These are phyloP conservation scores for Pleurotus eryngii DNA, from an alignment of 768 basidiomycete genomes.

Conservation along the genomic window DNA sequence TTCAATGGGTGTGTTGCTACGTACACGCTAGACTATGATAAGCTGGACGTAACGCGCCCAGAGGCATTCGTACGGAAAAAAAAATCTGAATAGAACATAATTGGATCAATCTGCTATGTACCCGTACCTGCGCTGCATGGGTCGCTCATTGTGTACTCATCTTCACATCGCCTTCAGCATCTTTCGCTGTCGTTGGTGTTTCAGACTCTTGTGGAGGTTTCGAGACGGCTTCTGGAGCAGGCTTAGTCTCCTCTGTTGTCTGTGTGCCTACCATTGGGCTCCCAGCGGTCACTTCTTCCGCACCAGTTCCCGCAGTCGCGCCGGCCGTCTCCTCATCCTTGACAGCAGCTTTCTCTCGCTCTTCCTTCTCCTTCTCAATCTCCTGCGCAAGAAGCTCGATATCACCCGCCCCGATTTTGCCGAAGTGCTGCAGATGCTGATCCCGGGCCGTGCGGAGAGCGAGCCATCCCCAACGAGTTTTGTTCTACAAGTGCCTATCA, in stretches of 20 bases:
- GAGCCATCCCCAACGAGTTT: constrained; percentile 77
- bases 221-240: constrained; percentile 18
- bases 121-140: not conserved
- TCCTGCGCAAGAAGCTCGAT: constrained; percentile 49
- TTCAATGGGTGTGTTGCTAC: constrained; percentile 1
- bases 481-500: constrained; percentile 47
- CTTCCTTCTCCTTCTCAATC: constrained; percentile 47
- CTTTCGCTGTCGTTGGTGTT: constrained; percentile 18
- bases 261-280: constrained; percentile 23
- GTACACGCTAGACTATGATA: not conserved
- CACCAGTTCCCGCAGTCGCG: constrained; percentile 17
- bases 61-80: not conserved
- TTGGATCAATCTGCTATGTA: not conserved
- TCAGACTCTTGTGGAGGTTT: constrained; percentile 9
- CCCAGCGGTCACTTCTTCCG: constrained; percentile 31
- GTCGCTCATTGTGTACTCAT: constrained; percentile 37
- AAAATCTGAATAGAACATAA: not conserved
- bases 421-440: constrained; percentile 70
- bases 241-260: constrained; percentile 20
- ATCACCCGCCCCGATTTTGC: constrained; percentile 80
- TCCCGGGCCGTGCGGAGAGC: constrained; percentile 76
- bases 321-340: constrained; percentile 33
- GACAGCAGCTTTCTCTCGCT: constrained; percentile 32
- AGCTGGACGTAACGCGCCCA: too few relatives aligned
- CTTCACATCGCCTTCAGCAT: constrained; percentile 44